phyloP scores from a whole-genome alignment of 2,329 filamentous ascomycete species.

The Phaeosphaeria sp. region DNA sequence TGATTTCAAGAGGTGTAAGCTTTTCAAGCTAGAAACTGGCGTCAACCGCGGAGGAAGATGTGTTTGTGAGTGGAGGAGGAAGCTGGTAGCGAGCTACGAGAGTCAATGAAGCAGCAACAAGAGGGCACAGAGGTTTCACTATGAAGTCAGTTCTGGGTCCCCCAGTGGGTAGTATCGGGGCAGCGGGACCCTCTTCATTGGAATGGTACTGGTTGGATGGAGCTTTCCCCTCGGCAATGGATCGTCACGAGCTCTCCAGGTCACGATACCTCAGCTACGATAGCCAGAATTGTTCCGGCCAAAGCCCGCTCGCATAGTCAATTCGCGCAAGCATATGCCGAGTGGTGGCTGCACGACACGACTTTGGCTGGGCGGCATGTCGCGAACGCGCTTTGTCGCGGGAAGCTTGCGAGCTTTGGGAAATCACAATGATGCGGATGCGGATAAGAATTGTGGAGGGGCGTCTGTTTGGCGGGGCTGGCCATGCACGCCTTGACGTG shows the following conservation, averaged over 20 bases:
- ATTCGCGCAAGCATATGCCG: not conserved
- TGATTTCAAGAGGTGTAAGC: not conserved
- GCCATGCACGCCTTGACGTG: not conserved
- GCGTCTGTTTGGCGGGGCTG: conserved; percentile 24
- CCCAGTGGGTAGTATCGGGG: conserved; percentile 48
- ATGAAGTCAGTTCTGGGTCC: conserved; percentile 41
- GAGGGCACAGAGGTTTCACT: conserved; percentile 24
- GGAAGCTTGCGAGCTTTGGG: conserved; percentile 6
- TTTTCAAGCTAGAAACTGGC: not conserved
- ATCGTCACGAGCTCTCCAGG: conserved; percentile 27
- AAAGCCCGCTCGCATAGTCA: not conserved
- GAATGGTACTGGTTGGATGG: conserved; percentile 33
- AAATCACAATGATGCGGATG: conserved; percentile 27
- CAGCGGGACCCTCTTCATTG: conserved; percentile 44
- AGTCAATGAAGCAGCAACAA: conserved; percentile 19
- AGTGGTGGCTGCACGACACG: not conserved
- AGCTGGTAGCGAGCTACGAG: not conserved
- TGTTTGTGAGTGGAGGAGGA: not conserved
- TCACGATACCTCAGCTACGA: conserved; percentile 26
- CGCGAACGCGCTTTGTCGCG: conserved; percentile 34
- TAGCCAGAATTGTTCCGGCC: conserved; percentile 9
- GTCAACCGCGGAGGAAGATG: not conserved
- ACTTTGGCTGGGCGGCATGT: conserved; percentile 4
- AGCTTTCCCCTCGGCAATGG: conserved; percentile 42
- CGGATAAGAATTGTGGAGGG: conserved; percentile 29